Evolutionary conservation across 805 yeast species (phyloP), one percentile per base, ranked within the genome.

Genomic region (Candida insectorum): DNA sequence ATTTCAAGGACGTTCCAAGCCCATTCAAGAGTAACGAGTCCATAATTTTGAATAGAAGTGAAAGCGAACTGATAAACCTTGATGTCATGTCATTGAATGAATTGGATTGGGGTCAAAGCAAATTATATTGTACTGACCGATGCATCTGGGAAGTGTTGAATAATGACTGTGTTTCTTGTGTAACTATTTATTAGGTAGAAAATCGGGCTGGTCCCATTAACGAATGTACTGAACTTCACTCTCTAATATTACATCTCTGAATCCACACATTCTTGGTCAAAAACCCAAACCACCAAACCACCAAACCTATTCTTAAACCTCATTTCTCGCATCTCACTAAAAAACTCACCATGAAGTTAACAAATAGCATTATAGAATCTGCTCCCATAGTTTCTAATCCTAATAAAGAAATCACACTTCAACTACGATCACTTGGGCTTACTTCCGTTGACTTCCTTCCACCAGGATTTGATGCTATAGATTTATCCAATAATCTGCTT

Each of bases 401-500:
- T 6, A 60, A 54, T 32, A 61, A 62, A 3, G 48, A 58, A 35
- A 45, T 54, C 24, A 60, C 65, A 2, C 48, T 67, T 13, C 60
- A 51, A 40, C 52, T 67, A 33, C 54, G 73, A 26, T 45, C 48
- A 39, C 48, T 52, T 16, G 56, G 56, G 20, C 51, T 65, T 5
- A 54, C 60, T 4, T 51, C 37, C 34, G 49, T 67, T 20, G 72
- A 66, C 35, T 64, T 60, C 35, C 49, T 66, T 16, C 58, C 58
- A 6, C 56, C 58, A 37, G 46, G 45, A 26, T 59, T 58, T 52
- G 80, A 70, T 39, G 75, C 70, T 11, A 57, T 91, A 3, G 97
- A 91, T 53, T 51, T 91, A 20, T 76, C 91, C 1, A 80, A 82
- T 49, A 91, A 91, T 56, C 81, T 76, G 21, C 58, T 91, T n/a